These are phyloP conservation scores for Syzygium syzygioides DNA, from an alignment of 441 rosid species.

Conservation along the genomic window DNA sequence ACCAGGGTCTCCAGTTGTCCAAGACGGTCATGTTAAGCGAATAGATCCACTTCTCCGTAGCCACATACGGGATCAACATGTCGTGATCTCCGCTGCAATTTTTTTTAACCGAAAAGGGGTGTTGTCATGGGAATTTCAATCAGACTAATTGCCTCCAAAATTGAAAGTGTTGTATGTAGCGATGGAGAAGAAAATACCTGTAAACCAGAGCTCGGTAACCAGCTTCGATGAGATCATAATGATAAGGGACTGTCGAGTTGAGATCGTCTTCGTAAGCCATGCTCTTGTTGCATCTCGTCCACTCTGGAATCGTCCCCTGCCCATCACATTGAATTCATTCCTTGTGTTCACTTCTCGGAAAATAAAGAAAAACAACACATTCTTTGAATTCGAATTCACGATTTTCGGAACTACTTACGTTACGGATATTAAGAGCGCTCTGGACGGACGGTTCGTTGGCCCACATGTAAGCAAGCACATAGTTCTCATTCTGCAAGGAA, in stretches of 20 bases:
- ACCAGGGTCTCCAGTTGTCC: constrained; percentile 22
- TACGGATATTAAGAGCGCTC: constrained; percentile 22
- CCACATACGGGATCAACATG: constrained; percentile 11
- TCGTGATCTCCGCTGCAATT: constrained; percentile 23
- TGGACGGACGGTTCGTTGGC: constrained; percentile 24
- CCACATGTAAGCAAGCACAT: constrained; percentile 16
- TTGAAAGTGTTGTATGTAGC: not conserved
- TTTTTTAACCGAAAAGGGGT: not conserved
- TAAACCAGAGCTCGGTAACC: constrained; percentile 27
- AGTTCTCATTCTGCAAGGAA: constrained; percentile 1
- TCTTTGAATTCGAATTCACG: not conserved
- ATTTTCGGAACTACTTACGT: constrained; percentile 12
- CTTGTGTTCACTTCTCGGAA: not conserved
- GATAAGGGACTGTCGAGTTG: constrained; percentile 8
- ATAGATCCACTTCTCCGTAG: constrained; percentile 17
- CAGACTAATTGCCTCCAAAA: not conserved
- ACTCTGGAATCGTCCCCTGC: constrained; percentile 21
- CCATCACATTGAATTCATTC: not conserved
- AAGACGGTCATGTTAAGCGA: constrained; percentile 10
- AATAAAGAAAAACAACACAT: not conserved
- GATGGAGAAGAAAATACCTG: constrained; percentile 10
- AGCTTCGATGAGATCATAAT: constrained; percentile 13
- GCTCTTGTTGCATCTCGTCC: constrained; percentile 27
- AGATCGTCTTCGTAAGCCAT: constrained; percentile 12
- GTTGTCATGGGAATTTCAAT: not conserved